phyloP scores from a whole-genome alignment of 306 rosid genomes.

The Prunus dulcis region DNA sequence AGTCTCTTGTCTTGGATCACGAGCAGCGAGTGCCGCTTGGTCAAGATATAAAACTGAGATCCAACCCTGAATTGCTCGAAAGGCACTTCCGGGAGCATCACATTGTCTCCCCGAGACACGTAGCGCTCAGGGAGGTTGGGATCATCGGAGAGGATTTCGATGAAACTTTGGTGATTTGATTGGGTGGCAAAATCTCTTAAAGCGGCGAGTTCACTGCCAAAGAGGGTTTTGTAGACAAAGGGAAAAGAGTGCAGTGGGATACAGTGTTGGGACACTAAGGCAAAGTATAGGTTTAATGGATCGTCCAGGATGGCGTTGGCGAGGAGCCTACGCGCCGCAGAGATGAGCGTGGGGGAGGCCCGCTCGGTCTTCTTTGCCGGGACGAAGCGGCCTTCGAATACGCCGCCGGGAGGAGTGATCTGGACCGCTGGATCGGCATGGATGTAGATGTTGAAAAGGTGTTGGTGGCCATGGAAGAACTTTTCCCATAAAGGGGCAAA shows the following conservation, averaged over 20 bases:
- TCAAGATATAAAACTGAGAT: slow-evolving; percentile 53
- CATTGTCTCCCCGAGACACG: slow-evolving; percentile 40
- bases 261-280: slow-evolving; percentile 56
- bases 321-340: slow-evolving; percentile 57
- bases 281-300: slow-evolving; percentile 46
- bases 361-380: slow-evolving; percentile 44
- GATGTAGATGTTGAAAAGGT: slow-evolving; percentile 60
- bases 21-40: slow-evolving; percentile 36
- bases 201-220: neutral
- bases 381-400: slow-evolving; percentile 47
- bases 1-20: slow-evolving; percentile 41
- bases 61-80: slow-evolving; percentile 52
- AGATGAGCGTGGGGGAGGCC: slow-evolving; percentile 47
- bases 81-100: slow-evolving; percentile 56
- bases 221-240: slow-evolving; percentile 40
- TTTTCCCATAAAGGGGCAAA: slow-evolving; percentile 59
- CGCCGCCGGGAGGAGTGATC: slow-evolving; percentile 44
- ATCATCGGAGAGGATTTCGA: slow-evolving; percentile 57
- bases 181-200: neutral
- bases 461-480: slow-evolving; percentile 36
- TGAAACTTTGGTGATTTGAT: slow-evolving; percentile 26
- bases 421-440: slow-evolving; percentile 52
- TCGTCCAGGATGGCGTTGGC: slow-evolving; percentile 53
- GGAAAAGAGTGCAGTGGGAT: slow-evolving; percentile 51
- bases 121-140: slow-evolving; percentile 46